A percentile compares a stretch with the other conserved stretches of the same genome.
phyloP scores from a whole-genome alignment of 495 filamentous ascomycete genomes.

The Penicillium malachiteum region DNA sequence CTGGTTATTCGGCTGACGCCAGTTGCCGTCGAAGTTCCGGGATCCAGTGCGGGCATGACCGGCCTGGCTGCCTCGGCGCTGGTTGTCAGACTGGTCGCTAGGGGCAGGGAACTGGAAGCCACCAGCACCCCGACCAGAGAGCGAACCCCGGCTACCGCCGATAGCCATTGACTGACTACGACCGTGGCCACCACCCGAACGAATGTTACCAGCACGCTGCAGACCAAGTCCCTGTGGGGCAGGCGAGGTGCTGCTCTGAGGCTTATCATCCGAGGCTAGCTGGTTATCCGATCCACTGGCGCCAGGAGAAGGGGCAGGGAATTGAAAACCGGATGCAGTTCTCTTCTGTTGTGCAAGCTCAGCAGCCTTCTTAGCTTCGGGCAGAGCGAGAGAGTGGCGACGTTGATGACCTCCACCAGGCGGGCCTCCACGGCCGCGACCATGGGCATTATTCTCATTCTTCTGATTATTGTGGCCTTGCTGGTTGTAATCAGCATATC shows the following conservation, averaged over 20 bases:
- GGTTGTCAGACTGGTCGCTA: slow-evolving; percentile 60
- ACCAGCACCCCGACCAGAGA: slow-evolving; percentile 59
- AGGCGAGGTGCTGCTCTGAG: slow-evolving; percentile 33
- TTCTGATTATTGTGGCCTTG: slow-evolving; percentile 57
- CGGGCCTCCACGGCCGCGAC: slow-evolving; percentile 76
- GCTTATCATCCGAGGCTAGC: slow-evolving; percentile 40
- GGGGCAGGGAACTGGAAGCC: slow-evolving; percentile 69
- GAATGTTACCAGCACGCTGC: slow-evolving; percentile 51
- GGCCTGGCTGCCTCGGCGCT: slow-evolving; percentile 65
- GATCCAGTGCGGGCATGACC: slow-evolving; percentile 76
- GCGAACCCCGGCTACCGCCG: slow-evolving; percentile 53
- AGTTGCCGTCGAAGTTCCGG: slow-evolving; percentile 96
- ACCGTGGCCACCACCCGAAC: slow-evolving; percentile 54
- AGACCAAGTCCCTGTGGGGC: slow-evolving; percentile 43
- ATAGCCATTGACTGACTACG: slow-evolving; percentile 72
- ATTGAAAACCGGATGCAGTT: slow-evolving; percentile 91
- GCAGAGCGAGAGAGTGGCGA: slow-evolving; percentile 89
- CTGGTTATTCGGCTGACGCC: slow-evolving; percentile 83
- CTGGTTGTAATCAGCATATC: slow-evolving; percentile 78
- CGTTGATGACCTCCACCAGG: slow-evolving; percentile 81
- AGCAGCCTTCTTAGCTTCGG: slow-evolving; percentile 96
- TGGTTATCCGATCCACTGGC: slow-evolving; percentile 51
- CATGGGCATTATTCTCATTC: slow-evolving; percentile 66
- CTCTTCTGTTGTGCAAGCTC: slow-evolving; percentile 96
- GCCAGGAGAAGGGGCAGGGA: slow-evolving; percentile 68